Percentiles rank a stretch among this genome's conserved stretches.
phyloP scores from a whole-genome alignment of 495 filamentous ascomycete species.

The Terfezia claveryi region DNA sequence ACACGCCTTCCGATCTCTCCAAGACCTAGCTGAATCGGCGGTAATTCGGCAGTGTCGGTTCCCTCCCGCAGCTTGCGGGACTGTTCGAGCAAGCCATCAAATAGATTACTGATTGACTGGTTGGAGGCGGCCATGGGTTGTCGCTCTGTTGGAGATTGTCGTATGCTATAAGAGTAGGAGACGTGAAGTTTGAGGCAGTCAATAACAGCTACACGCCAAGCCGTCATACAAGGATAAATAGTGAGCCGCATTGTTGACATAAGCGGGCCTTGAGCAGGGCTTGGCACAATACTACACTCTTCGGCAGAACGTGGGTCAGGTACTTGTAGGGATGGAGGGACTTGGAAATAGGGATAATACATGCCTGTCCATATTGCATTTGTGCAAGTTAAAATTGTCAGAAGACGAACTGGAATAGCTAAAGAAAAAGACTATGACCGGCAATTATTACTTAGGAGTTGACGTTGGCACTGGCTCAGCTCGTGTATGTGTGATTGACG shows the following conservation, averaged over 20 bases:
- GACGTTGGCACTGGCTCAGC: constrained; percentile 94
- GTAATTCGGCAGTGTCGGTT: constrained; percentile 16
- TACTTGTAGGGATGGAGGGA: no score
- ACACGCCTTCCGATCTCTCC: constrained; percentile 19
- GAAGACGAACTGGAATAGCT: background rate
- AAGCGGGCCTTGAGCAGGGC: no score
- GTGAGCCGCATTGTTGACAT: no score
- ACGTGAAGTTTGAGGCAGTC: background rate
- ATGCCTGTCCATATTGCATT: no score
- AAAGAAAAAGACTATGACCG: background rate
- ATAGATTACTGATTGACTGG: constrained; percentile 8
- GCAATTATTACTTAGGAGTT: constrained; percentile 54
- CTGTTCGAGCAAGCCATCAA: constrained; percentile 19
- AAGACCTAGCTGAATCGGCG: constrained; percentile 19
- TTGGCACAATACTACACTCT: no score
- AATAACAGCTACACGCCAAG: background rate
- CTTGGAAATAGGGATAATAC: no score
- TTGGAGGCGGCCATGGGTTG: constrained; percentile 13
- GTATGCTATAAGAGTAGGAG: background rate
- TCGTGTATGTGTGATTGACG: constrained; percentile 81
- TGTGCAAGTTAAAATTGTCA: no score
- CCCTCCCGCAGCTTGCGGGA: constrained; percentile 20
- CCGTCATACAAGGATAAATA: no score
- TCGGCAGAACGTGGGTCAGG: no score
- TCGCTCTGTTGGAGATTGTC: background rate